Evolutionary conservation across 2,329 filamentous ascomycete species (phyloP).

Genomic region (Pyricularia sp.): DNA sequence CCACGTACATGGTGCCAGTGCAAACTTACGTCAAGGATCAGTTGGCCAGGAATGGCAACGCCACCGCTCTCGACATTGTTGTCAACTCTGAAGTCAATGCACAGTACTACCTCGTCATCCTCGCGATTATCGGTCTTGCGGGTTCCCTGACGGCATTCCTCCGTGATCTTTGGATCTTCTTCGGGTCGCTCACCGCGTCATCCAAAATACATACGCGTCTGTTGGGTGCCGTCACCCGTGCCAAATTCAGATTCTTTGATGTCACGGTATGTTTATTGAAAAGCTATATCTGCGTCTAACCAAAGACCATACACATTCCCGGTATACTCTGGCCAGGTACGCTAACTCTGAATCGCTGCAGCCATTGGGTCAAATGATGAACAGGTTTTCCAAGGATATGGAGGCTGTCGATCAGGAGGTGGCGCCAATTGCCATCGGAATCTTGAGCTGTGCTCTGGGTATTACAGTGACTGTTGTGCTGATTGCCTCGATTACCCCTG

Average conservation of each 20-base stretch:
- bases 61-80: slow-evolving; percentile 15
- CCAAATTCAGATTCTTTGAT: slow-evolving; percentile 97
- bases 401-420: slow-evolving; percentile 95
- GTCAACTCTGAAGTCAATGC: slow-evolving; percentile 57
- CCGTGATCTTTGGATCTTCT: slow-evolving; percentile 83
- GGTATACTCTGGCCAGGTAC: neutral
- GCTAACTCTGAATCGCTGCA: neutral
- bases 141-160: slow-evolving; percentile 76
- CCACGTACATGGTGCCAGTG: slow-evolving; percentile 29
- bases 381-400: slow-evolving; percentile 95
- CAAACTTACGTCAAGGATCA: slow-evolving; percentile 24
- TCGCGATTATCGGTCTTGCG: slow-evolving; percentile 67
- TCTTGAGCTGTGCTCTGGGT: slow-evolving; percentile 53
- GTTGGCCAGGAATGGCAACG: slow-evolving; percentile 26
- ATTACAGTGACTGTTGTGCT: slow-evolving; percentile 79
- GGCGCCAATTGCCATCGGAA: slow-evolving; percentile 76
- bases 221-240: slow-evolving; percentile 71
- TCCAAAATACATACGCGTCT: slow-evolving; percentile 72
- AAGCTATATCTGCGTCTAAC: neutral
- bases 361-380: slow-evolving; percentile 92
- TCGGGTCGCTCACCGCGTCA: slow-evolving; percentile 82
- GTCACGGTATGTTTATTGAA: slow-evolving; percentile 45
- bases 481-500: slow-evolving; percentile 82
- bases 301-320: too few species aligned
- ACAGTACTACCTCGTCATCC: slow-evolving; percentile 73